Evolutionary conservation across 768 basidiomycete genomes (phyloP), one percentile per base, ranked within the genome.

Genomic region (Ramaria sp.): DNA sequence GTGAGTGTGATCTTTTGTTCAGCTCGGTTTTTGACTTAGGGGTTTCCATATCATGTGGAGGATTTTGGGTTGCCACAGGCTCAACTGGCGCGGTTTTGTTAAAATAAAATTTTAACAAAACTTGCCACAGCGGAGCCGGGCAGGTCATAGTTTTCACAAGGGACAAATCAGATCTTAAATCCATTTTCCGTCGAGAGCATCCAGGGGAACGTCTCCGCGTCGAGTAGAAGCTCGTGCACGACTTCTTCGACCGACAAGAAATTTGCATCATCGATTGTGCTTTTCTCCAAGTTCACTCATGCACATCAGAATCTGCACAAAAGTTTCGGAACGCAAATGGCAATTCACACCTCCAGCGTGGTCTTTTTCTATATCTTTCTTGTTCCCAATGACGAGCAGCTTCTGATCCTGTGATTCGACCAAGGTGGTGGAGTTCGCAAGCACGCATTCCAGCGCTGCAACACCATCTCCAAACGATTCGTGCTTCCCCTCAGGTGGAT

Each of bases 381-480:
- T 70, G 0, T 76, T 73, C 4, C 76, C 76, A 49, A 83, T 75
- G 28, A 84, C 65, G 48, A 83, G 61, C 16, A 82, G 51, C 61
- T 83, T 74, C 1, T 75, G 73, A 0, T 79, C 76, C 41, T 71
- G 64, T 58, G 78, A 75, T 52, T 85, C 74, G 57, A 85, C 66
- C 55, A 83, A 58, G 45, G 78, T 74, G 0, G 71, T 68, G 16
- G 68, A 72, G 60, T 76, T 71, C 37, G 78, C 78, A 5, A 70
- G 69, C 32, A 74, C 71, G 61, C 82, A 84, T 24, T 73, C 63
- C 1, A 77, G 78, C 50, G 65, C 70, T 13, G 64, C 60, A 2
- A 63, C 61, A 4, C 70, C 72, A 38, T 67, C 66, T 6, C 78
- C 78, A 59, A 81, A 83, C 2, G 81, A 73, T 24, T 65, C 62